Conservation (phyloP, 768 basidiomycete species). For the Cystobasidium tubakii region DNA sequence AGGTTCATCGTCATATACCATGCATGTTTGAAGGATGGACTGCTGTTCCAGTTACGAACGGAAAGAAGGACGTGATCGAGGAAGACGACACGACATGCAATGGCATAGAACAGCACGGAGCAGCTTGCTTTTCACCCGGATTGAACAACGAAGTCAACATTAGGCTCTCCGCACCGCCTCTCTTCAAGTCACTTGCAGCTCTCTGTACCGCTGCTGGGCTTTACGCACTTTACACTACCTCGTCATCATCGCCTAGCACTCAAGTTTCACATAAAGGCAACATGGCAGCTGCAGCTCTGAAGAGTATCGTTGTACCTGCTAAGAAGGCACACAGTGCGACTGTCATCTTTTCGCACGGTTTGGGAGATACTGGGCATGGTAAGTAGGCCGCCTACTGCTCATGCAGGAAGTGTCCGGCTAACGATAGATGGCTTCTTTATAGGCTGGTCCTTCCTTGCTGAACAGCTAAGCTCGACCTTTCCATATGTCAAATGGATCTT, state of each 20-base stretch:
- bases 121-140: neutral
- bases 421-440: neutral
- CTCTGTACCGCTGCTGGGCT: slow-evolving; percentile 12
- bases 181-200: neutral
- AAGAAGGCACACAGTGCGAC: slow-evolving; percentile 36
- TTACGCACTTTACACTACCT: neutral
- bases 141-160: neutral
- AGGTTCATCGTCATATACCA: neutral
- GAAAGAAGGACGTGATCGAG: neutral
- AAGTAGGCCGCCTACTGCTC: neutral
- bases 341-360: slow-evolving; percentile 34
- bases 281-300: slow-evolving; percentile 16
- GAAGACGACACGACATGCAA: neutral
- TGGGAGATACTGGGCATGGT: slow-evolving; percentile 27
- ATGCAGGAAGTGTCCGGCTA: neutral
- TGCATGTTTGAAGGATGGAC: neutral
- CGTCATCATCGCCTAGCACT: neutral
- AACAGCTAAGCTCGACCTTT: slow-evolving; percentile 12
- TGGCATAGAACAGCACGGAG: neutral
- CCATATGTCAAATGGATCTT: slow-evolving; percentile 34
- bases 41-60: neutral
- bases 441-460: slow-evolving; percentile 39
- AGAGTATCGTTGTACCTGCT: slow-evolving; percentile 23
- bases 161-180: neutral
- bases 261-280: neutral